A percentile compares a stretch with the other conserved stretches of the same genome.
phyloP scores from a whole-genome alignment of 2,329 filamentous ascomycete genomes.

The Xenosphaeropsis pyriputrescens region DNA sequence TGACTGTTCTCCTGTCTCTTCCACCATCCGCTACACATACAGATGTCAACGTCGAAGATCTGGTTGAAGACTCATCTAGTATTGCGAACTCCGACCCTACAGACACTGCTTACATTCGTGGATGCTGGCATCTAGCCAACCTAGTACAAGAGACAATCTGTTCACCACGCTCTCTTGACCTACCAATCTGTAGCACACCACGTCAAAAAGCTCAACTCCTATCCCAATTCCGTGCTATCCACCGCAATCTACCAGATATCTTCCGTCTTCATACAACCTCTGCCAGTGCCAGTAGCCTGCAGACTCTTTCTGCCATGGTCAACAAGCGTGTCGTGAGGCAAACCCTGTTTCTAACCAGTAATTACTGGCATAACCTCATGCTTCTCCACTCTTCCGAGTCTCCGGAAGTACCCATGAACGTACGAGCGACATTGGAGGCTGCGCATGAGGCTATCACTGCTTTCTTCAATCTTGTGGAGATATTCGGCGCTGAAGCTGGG shows the following conservation, averaged over 20 bases:
- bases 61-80: constrained; percentile 45
- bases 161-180: constrained; percentile 55
- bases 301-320: constrained; percentile 32
- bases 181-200: constrained; percentile 55
- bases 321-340: constrained; percentile 58
- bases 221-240: constrained; percentile 54
- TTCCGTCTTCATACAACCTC: constrained; percentile 35
- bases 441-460: constrained; percentile 60
- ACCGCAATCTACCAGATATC: constrained; percentile 55
- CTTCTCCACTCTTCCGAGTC: constrained; percentile 60
- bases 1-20: constrained; percentile 63
- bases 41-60: constrained; percentile 62
- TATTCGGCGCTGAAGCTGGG: constrained; percentile 56
- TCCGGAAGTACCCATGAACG: constrained; percentile 43
- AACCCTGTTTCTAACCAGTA: constrained; percentile 65
- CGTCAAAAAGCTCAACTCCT: constrained; percentile 58
- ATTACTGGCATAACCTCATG: constrained; percentile 76
- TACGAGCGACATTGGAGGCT: constrained; percentile 56
- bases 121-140: constrained; percentile 62
- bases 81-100: constrained; percentile 46
- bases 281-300: constrained; percentile 46
- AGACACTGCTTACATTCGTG: constrained; percentile 56
- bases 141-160: constrained; percentile 62
- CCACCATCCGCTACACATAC: constrained; percentile 68
- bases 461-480: constrained; percentile 58